phyloP scores from a whole-genome alignment of 176 grass and related monocot species.

The Otatea glauca region DNA sequence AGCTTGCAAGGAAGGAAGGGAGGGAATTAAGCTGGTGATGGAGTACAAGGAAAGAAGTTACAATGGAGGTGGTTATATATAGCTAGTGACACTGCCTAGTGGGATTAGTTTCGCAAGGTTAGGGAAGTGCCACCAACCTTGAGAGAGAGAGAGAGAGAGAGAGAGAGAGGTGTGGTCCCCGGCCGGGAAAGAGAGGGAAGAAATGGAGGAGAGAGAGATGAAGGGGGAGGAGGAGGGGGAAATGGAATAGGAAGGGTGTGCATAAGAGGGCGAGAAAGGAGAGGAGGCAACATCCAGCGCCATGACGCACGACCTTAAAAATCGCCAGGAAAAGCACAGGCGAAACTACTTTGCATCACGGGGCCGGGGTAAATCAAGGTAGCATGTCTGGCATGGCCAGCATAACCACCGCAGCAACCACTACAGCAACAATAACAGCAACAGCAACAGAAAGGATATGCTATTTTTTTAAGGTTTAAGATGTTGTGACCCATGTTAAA shows the following conservation, averaged over 20 bases:
- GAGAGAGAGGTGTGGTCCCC: constrained; percentile 36
- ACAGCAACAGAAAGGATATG: constrained; percentile 41
- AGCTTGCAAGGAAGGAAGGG: background rate
- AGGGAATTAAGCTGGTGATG: constrained; percentile 40
- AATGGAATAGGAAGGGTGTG: background rate
- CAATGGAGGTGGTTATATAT: constrained; percentile 75
- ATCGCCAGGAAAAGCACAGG: constrained; percentile 68
- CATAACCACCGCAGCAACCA: constrained; percentile 50
- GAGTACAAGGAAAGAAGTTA: constrained; percentile 63
- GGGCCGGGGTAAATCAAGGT: constrained; percentile 21
- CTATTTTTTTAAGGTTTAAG: background rate
- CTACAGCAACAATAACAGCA: constrained; percentile 32
- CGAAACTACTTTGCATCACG: constrained; percentile 50
- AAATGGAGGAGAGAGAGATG: background rate
- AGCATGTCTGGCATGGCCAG: constrained; percentile 43
- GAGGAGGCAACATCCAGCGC: constrained; percentile 53
- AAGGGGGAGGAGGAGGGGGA: background rate
- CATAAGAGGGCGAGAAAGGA: constrained; percentile 36
- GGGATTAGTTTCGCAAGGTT: constrained; percentile 72
- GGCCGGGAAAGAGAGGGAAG: background rate
- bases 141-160: constrained; percentile 46
- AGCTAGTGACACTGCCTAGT: constrained; percentile 56
- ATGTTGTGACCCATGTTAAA: background rate
- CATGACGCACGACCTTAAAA: constrained; percentile 85
- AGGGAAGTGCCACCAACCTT: constrained; percentile 84